Conservation (phyloP, 768 basidiomycete species). For the Leccinum variicolor region DNA sequence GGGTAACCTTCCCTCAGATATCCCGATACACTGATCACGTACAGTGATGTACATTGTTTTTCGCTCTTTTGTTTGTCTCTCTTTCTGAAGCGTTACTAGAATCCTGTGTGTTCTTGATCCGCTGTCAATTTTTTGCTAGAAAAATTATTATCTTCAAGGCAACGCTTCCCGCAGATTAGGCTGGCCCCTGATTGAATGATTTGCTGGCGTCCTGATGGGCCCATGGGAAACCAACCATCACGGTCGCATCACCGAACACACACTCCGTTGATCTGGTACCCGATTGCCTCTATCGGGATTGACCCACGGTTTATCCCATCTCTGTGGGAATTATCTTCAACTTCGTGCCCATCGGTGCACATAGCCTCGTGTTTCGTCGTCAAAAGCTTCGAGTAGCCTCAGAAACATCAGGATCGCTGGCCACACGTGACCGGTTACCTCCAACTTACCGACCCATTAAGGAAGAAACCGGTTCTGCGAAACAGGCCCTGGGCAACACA, state of each 20-base stretch:
- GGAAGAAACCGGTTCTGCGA: neutral
- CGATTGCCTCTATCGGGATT: neutral
- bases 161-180: neutral
- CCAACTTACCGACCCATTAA: neutral
- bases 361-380: neutral
- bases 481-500: conserved; percentile 10
- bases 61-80: neutral
- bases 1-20: neutral
- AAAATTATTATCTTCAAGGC: neutral
- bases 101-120: neutral
- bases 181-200: conserved; percentile 8
- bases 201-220: neutral
- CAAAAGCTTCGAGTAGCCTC: neutral
- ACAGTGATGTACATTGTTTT: neutral
- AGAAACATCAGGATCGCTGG: neutral
- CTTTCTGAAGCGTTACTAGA: conserved; percentile 4
- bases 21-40: conserved; percentile 2
- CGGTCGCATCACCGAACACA: neutral
- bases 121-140: conserved; percentile 10
- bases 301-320: conserved; percentile 15
- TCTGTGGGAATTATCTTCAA: conserved; percentile 15
- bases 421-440: neutral
- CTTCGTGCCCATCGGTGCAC: neutral
- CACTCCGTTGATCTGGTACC: conserved; percentile 17
- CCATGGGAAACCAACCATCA: neutral